Percentiles rank a stretch among this genome's conserved stretches.
Conservation (phyloP, 2,329 filamentous ascomycete species). For the Neurospora sp. region DNA sequence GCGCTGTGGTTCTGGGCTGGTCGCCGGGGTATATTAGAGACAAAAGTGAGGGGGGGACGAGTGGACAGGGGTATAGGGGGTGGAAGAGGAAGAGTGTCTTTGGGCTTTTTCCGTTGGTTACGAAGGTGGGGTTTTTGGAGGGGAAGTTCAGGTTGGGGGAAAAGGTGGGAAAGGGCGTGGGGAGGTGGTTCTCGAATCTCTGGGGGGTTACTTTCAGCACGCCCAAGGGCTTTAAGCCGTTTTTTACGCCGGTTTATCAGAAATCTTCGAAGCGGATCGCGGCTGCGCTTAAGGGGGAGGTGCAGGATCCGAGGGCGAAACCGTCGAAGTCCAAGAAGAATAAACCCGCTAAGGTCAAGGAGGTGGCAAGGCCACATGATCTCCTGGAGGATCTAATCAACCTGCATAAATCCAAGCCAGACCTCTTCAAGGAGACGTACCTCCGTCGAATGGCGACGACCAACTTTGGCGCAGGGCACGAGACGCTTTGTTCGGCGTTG, state of each 20-base stretch:
- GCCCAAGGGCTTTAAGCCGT: slow-evolving; percentile 33
- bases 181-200: slow-evolving; percentile 29
- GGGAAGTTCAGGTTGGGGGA: slow-evolving; percentile 25
- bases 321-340: neutral
- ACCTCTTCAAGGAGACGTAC: slow-evolving; percentile 36
- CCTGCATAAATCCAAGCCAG: slow-evolving; percentile 33
- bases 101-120: too few species aligned
- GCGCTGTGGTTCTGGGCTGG: slow-evolving; percentile 38
- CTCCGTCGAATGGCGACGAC: slow-evolving; percentile 42
- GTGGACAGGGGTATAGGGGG: slow-evolving; percentile 36
- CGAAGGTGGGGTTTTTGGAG: slow-evolving; percentile 12
- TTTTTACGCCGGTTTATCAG: slow-evolving; percentile 32
- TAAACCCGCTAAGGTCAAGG: neutral
- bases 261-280: slow-evolving; percentile 17
- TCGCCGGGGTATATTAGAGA: slow-evolving; percentile 35
- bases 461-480: slow-evolving; percentile 46
- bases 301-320: neutral
- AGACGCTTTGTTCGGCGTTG: slow-evolving; percentile 42
- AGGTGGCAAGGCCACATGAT: slow-evolving; percentile 26
- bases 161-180: slow-evolving; percentile 27
- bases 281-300: slow-evolving; percentile 9
- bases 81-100: slow-evolving; percentile 41
- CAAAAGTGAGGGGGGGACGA: slow-evolving; percentile 34
- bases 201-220: slow-evolving; percentile 38
- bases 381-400: slow-evolving; percentile 36